These are phyloP conservation scores for Thielaviopsis ethacetica DNA, from an alignment of 2,329 filamentous ascomycete species.

Conservation along the genomic window DNA sequence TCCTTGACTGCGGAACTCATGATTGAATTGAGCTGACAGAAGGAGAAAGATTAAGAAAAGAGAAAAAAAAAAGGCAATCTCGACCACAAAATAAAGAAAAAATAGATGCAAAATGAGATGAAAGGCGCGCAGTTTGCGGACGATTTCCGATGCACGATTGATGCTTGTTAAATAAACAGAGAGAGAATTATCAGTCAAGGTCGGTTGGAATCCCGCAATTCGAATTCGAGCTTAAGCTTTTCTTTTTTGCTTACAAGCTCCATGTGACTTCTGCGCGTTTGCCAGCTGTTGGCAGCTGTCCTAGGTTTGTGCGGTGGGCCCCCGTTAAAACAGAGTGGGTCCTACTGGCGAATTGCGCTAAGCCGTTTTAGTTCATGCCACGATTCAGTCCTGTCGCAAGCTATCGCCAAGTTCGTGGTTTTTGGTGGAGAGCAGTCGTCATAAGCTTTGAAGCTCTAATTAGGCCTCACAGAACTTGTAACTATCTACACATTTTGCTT, in stretches of 20 bases:
- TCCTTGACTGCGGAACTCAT: conserved; percentile 1
- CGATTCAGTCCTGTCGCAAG: conserved; percentile 10
- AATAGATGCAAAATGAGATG: not conserved
- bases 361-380: conserved; percentile 10
- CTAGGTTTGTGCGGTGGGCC: not conserved
- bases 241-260: no score
- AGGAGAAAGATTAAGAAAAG: not conserved
- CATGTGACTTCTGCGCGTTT: no score
- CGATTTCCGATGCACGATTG: not conserved
- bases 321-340: not conserved
- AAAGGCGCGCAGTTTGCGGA: not conserved
- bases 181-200: no score
- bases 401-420: not conserved
- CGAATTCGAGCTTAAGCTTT: no score
- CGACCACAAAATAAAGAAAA: not conserved
- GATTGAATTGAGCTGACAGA: not conserved
- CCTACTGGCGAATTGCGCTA: not conserved
- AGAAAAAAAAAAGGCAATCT: not conserved
- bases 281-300: not conserved
- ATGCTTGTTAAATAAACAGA: no score
- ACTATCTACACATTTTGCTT: no score
- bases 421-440: not conserved
- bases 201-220: no score
- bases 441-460: not conserved
- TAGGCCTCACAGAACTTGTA: not conserved